These are phyloP conservation scores for Ophiocordyceps camponoti-leonardi DNA, from an alignment of 2,329 filamentous ascomycete species.

Conservation along the genomic window DNA sequence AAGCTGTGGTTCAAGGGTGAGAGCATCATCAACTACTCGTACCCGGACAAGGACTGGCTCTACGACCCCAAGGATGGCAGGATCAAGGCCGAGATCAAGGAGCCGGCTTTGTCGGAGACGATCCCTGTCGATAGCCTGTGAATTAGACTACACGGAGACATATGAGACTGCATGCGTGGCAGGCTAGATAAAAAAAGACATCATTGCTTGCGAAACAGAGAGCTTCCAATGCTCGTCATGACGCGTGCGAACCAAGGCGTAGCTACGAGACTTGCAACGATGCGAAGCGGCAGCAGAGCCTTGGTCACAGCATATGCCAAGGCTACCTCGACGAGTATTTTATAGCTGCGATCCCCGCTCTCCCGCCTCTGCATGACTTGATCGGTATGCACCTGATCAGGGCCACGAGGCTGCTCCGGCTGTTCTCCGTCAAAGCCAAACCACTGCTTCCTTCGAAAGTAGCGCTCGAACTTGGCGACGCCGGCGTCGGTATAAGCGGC, in stretches of 20 bases:
- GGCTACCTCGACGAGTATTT: slow-evolving; percentile 52
- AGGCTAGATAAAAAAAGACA: not conserved
- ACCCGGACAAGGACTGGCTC: slow-evolving; percentile 72
- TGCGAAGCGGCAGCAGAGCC: slow-evolving; percentile 57
- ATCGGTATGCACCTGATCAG: slow-evolving; percentile 5
- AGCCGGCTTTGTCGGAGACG: not conserved
- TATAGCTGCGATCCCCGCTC: slow-evolving; percentile 28
- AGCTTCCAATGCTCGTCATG: slow-evolving; percentile 25
- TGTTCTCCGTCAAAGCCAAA: slow-evolving; percentile 39
- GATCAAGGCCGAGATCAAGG: not conserved
- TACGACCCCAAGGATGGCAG: slow-evolving; percentile 63
- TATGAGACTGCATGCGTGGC: not conserved
- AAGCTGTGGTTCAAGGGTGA: slow-evolving; percentile 90
- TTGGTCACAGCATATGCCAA: slow-evolving; percentile 88
- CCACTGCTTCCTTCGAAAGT: slow-evolving; percentile 67
- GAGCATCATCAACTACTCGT: slow-evolving; percentile 72
- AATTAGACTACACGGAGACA: not conserved
- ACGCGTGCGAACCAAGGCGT: slow-evolving; percentile 82
- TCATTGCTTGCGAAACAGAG: slow-evolving; percentile 13
- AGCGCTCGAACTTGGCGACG: slow-evolving; percentile 58
- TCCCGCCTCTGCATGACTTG: slow-evolving; percentile 19
- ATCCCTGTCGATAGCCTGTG: slow-evolving; percentile 1
- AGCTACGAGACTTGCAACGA: slow-evolving; percentile 66
- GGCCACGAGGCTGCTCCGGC: slow-evolving; percentile 5
- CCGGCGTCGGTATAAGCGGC: slow-evolving; percentile 39